Evolutionary conservation across 257 asterid species (phyloP), one percentile per base, ranked within the genome.

Genomic region (Petunia axillaris): DNA sequence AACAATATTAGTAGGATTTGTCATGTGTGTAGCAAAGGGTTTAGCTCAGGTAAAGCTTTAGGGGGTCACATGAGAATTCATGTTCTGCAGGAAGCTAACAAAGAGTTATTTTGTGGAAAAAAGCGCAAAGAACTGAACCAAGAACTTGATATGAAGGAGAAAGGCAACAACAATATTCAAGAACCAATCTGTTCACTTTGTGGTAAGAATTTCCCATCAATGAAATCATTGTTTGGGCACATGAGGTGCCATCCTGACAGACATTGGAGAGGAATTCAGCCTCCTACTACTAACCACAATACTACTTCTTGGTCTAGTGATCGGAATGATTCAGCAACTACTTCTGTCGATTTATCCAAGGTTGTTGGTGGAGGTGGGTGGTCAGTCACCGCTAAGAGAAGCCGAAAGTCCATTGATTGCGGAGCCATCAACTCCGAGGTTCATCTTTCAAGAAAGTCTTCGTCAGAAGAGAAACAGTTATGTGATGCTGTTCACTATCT

Each of bases 31-130:
- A 16, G 39, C 55, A 89, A 86, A 78, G 88, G 36, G 44, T 91
- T 91, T 48, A 54, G 81, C 5, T 91, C 93, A 0, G 93, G 95
- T 44, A 91, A 91, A 89, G 98, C 94, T 75, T 85, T 90, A 46
- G 97, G 97, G 1, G 97, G 98, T 79, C 98, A 93, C 85, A 87
- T 88, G 97, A 91, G 95, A 62, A 83, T 89, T 68, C 97, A 92
- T 63, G 77, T 55, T 63, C 88, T 75, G n/a, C 55, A 8, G 25
- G 25, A 25, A 7, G 62, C 83, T 16, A 75, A 82, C 16, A 75
- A 84, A 66, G 80, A 75, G 39, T 25, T 25, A 25, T 25, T 25
- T 25, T 25, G 25, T 25, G 25, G 25, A 25, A 25, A 25, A 25
- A 25, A 25, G 25, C 70, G 14, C 53, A 77, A 79, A 62, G 81